A percentile compares a stretch with the other conserved stretches of the same genome.
Evolutionary conservation across 2,329 filamentous ascomycete species (phyloP).

Genomic region (Pseudocercospora cruenta): DNA sequence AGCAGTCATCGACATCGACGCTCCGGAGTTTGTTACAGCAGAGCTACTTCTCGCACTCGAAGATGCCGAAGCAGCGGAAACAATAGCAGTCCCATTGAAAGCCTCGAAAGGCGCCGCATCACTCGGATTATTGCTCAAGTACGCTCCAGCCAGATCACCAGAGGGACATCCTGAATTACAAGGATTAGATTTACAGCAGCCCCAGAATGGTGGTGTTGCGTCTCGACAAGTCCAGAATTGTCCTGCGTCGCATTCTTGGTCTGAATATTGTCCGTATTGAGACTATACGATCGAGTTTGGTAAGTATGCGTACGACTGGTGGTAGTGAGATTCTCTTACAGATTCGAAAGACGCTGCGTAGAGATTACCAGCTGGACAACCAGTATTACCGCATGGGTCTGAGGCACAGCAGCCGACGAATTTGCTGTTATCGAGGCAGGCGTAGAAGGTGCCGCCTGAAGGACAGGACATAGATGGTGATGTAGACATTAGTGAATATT

Average conservation of each 20-base stretch:
- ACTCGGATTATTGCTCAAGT: background rate
- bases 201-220: slow-evolving; percentile 14
- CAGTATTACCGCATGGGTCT: slow-evolving; percentile 10
- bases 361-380: slow-evolving; percentile 12
- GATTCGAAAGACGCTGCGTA: slow-evolving; percentile 6
- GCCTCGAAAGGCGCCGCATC: slow-evolving; percentile 6
- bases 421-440: slow-evolving; percentile 6
- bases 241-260: slow-evolving; percentile 12
- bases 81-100: background rate
- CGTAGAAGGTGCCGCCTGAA: slow-evolving; percentile 11
- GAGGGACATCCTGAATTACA: slow-evolving; percentile 1
- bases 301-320: background rate
- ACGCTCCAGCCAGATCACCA: background rate
- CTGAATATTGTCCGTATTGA: slow-evolving; percentile 9
- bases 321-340: background rate
- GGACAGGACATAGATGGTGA: slow-evolving; percentile 13
- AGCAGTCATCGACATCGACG: background rate
- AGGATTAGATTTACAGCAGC: slow-evolving; percentile 17
- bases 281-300: background rate
- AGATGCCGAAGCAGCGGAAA: background rate
- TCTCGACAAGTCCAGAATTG: slow-evolving; percentile 17
- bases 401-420: slow-evolving; percentile 20
- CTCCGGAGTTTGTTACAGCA: background rate
- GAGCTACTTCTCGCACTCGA: background rate
- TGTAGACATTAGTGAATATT: background rate